A percentile compares a stretch with the other conserved stretches of the same genome.
Conservation (phyloP, 192 early-diverging fungal genomes). For the Umbelopsis sp. region DNA sequence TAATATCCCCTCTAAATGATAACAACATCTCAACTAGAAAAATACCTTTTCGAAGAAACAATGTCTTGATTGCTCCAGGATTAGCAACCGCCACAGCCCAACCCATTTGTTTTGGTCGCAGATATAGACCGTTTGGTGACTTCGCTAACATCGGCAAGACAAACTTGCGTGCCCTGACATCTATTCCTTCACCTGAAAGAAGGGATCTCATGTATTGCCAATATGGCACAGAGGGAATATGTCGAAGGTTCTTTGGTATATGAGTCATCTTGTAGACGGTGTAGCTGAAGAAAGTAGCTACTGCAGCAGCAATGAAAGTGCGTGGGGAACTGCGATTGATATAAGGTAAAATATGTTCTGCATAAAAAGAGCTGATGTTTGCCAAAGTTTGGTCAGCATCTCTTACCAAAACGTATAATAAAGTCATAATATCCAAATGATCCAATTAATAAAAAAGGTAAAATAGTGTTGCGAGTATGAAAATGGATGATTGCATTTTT, state of each 20-base stretch:
- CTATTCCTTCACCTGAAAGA: not conserved
- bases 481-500: too few relatives aligned
- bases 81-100: not conserved
- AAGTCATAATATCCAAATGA: too few relatives aligned
- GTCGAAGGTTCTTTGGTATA: not conserved
- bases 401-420: too few relatives aligned
- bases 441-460: too few relatives aligned
- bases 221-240: not conserved
- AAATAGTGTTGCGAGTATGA: too few relatives aligned
- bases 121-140: not conserved
- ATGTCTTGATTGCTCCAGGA: not conserved
- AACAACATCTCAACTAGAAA: not conserved
- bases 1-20: not conserved
- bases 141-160: not conserved
- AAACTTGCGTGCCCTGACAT: not conserved
- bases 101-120: not conserved
- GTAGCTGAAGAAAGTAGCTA: not conserved
- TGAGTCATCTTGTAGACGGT: not conserved
- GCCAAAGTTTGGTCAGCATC: not conserved
- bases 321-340: not conserved
- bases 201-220: not conserved
- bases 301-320: not conserved
- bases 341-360: not conserved
- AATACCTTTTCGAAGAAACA: not conserved
- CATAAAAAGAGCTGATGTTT: not conserved